Evolutionary conservation across 1,284 basidiomycete species (phyloP), one percentile per base, ranked within the genome.

Genomic region (Ganoderma meredithae): DNA sequence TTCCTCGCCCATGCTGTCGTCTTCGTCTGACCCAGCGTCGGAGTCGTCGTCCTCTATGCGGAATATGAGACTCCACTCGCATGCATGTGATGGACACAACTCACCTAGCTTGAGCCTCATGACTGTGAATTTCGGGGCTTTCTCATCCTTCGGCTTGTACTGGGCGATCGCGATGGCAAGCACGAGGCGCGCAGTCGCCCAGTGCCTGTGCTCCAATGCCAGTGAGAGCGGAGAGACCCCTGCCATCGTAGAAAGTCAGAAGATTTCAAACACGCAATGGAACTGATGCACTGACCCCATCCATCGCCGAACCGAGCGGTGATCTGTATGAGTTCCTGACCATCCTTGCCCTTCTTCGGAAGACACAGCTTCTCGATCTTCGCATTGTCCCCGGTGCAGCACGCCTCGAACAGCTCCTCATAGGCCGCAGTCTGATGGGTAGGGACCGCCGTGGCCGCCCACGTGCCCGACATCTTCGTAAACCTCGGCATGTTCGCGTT

Each of bases 361-460:
- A 87, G 77, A 73, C 88, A 89, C 9, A 88, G 75, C 39, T 81
- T 75, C 72, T 85, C 79, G 36, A 89, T 81, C 68, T 80, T 84
- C 22, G 78, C 81, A 62, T 85, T 83, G 70, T 88, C 81, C 0
- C 88, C 87, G 0, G 72, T 72, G 74, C 81, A 84, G 71, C 84
- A 86, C 2, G 87, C 87, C 71, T 87, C 84, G 70, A 81, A 88
- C 0, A 88, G 79, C 67, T 86, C 83, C 64, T 87, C 83, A 72
- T 87, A 88, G 10, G 72, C 69, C 12, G 75, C 60, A 22, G 75
- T 74, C 52, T 80, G 69, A 63, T 81, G 79, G 8, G 58, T 27
- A 2, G 69, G 69, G 8, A 67, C 60, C 2, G 49, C 41, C 1
- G 59, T 39, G 10, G 13, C 55, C 19, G 3, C 8, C 56, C n/a